Percentiles rank a stretch among this genome's conserved stretches.
Conservation (phyloP, 1,284 basidiomycete genomes). For the Golubevia sp. region DNA sequence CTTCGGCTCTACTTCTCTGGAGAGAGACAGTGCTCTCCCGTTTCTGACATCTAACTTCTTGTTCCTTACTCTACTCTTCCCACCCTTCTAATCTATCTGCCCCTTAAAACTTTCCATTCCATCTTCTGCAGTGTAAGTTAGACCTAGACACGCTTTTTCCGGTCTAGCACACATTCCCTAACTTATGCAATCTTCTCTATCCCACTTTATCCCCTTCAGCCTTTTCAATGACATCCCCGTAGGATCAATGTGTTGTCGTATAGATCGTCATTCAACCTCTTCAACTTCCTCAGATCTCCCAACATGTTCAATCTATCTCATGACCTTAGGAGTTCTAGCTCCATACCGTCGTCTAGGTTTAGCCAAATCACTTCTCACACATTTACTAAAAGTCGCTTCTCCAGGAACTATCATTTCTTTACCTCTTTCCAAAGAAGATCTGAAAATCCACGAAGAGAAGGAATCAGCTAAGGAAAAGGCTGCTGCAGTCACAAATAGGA, state of each 20-base stretch:
- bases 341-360: constrained; percentile 60
- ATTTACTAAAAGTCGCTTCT: constrained; percentile 42
- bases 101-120: no score
- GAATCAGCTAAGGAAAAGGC: background rate
- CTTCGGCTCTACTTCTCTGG: no score
- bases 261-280: constrained; percentile 18
- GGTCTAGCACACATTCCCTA: background rate
- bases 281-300: no score
- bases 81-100: no score
- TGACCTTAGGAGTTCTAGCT: constrained; percentile 58
- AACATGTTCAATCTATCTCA: constrained; percentile 7
- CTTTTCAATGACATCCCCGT: constrained; percentile 60
- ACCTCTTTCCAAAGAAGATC: background rate
- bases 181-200: constrained; percentile 2
- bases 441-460: constrained; percentile 23
- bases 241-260: constrained; percentile 47
- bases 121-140: no score
- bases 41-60: no score
- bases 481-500: no score
- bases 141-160: no score
- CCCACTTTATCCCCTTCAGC: constrained; percentile 5
- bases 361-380: constrained; percentile 43
- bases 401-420: constrained; percentile 28
- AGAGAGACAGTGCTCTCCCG: no score
- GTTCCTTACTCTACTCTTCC: no score